Evolutionary conservation across 768 basidiomycete genomes (phyloP), one percentile per base, ranked within the genome.

Genomic region (Tylopilus subfusipes): DNA sequence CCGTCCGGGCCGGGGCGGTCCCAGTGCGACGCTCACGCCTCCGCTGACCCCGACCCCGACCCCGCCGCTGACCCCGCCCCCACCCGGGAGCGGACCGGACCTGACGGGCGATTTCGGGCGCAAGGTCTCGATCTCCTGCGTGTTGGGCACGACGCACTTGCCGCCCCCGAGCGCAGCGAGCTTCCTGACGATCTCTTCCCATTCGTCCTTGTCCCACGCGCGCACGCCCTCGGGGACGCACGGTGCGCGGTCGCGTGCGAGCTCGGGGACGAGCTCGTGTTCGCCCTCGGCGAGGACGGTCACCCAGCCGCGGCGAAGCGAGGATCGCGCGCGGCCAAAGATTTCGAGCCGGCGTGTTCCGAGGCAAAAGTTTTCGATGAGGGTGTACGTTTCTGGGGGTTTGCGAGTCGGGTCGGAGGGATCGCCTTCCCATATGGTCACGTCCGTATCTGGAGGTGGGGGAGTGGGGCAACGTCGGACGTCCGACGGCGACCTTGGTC

Each of bases 361-460:
- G 47, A 97, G 85, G 67, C 95, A 98, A 69, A 99, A 98, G 70
- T 96, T 98, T 72, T 99, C 97, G 66, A 98, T 89, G 39, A 99
- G 81, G 5, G 88, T 86, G 73, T 98, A 95, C 78, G 94, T 90
- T 69, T 98, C 96, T 18, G 95, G 93, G 1, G 97, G 97, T 72
- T 93, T 93, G 42, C 84, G 82, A 3, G 82, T 85, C 2, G 91
- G 90, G 70, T 96, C 93, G 5, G 78, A 70, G 7, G 84, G 75
- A 61, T 95, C 92, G n/a, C 92, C 89, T 77, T 94, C 91, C 93
- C 95, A 97, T 19, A 98, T 86, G 53, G 96, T 86, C 11, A 96
- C 90, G 69, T 97, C 94, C n/a, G 94, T 96, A 66, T 96, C 94
- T 93, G 56, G n/a, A n/a, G n/a, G n/a, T n/a, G n/a, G n/a, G n/a